Percentiles rank a stretch among this genome's conserved stretches.
phyloP scores from a whole-genome alignment of 805 yeast species.

The Wickerhamiella australiensis region DNA sequence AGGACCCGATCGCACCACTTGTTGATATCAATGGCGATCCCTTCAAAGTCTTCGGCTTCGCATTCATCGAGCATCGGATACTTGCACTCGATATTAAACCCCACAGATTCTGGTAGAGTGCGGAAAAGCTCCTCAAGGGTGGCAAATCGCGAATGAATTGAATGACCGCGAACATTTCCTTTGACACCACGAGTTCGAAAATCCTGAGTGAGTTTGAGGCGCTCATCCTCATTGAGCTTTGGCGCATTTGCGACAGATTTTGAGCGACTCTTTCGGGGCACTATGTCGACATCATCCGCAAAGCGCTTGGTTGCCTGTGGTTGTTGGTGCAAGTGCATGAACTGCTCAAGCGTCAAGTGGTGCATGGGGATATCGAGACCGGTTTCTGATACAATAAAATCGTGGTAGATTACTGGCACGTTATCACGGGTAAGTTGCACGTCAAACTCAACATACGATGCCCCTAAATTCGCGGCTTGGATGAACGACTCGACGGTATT shows the following conservation, averaged over 20 bases:
- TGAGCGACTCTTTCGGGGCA: constrained; percentile 5
- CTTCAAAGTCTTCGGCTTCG: constrained; percentile 77
- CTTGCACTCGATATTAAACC: constrained; percentile 88
- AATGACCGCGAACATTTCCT: constrained; percentile 82
- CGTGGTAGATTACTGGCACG: constrained; percentile 90
- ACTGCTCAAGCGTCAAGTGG: constrained; percentile 78
- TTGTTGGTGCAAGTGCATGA: constrained; percentile 28
- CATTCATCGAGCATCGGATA: constrained; percentile 95
- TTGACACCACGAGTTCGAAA: constrained; percentile 77
- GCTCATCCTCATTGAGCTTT: constrained; percentile 33
- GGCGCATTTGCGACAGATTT: constrained; percentile 5
- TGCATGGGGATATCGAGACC: constrained; percentile 97
- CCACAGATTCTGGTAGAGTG: constrained; percentile 70
- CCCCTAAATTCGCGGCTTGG: constrained; percentile 93
- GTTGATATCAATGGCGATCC: constrained; percentile 69
- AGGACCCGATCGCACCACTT: constrained; percentile 81
- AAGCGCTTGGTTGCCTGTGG: constrained; percentile 10
- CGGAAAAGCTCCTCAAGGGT: constrained; percentile 74
- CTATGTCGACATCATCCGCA: constrained; percentile 10
- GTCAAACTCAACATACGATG: constrained; percentile 92
- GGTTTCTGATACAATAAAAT: constrained; percentile 84
- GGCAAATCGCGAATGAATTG: constrained; percentile 85
- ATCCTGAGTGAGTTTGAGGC: constrained; percentile 80
- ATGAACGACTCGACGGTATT: constrained; percentile 90
- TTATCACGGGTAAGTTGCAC: constrained; percentile 87